These are phyloP conservation scores for Boletus tomentosulus DNA, from an alignment of 768 basidiomycete genomes.

Conservation along the genomic window DNA sequence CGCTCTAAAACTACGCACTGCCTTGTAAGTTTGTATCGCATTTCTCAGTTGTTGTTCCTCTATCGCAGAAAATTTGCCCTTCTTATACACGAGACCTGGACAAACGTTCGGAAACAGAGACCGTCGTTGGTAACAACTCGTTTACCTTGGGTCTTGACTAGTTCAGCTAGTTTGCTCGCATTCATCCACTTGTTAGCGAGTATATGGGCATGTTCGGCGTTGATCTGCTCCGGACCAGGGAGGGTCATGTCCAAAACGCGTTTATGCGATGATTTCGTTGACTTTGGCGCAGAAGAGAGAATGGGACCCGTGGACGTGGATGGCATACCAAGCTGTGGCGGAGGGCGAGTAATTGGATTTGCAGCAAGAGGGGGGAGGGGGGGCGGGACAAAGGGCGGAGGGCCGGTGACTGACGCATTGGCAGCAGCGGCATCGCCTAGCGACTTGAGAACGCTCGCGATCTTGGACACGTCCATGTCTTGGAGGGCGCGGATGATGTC, in stretches of 20 bases:
- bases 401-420: conserved; percentile 27
- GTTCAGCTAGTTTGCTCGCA: conserved; percentile 59
- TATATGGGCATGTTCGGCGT: conserved; percentile 58
- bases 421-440: conserved; percentile 55
- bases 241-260: conserved; percentile 42
- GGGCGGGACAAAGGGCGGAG: conserved; percentile 20
- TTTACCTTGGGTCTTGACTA: conserved; percentile 66
- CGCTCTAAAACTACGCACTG: conserved; percentile 37
- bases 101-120: conserved; percentile 1
- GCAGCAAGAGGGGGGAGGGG: conserved; percentile 21
- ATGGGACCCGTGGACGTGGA: conserved; percentile 39
- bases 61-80: conserved; percentile 80
- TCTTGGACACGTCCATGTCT: conserved; percentile 63
- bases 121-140: not conserved
- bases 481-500: conserved; percentile 72
- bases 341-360: conserved; percentile 28
- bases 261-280: conserved; percentile 33
- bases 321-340: conserved; percentile 39
- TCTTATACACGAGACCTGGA: conserved; percentile 79
- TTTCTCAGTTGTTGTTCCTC: conserved; percentile 63
- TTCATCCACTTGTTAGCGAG: conserved; percentile 80
- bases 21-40: conserved; percentile 62
- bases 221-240: conserved; percentile 38
- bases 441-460: conserved; percentile 62
- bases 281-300: conserved; percentile 37